Evolutionary conservation across 2,329 filamentous ascomycete genomes (phyloP), one percentile per base, ranked within the genome.

Genomic region (Rhexocercosporidium sp.): DNA sequence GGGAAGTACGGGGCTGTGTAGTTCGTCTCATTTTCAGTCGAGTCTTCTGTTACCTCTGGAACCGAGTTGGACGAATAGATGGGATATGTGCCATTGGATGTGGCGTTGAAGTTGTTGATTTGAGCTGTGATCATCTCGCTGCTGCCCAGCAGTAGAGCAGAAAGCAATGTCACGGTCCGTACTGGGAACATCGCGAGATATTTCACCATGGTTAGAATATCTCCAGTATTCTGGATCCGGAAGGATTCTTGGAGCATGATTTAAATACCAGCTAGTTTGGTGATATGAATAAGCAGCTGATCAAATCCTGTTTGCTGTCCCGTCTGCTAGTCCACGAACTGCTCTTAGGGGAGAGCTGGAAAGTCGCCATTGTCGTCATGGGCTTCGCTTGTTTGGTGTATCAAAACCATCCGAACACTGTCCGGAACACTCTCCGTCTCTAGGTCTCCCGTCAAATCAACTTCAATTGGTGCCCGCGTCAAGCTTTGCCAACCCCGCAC

Each of bases 1-100:
- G 71, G 70, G 44, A 73, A 73, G 37, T 69, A 70, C 20, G 69
- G 68, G 3, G 69, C 65, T 16, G 25, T 68, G 62, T 70, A 71
- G 51, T 70, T 70, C 8, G 37, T 14, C 16, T 71, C 69, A 61
- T 66, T 66, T 16, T 70, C 68, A 7, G 57, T 57, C 7, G 68
- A 64, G 47, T 68, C 34, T 47, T n/a, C 29, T 3, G 44, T 68
- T 7, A 70, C 60, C 25, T 6, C 29, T 12, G 68, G 68, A 44
- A 66, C 62, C n/a, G 61, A 64, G 29, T 65, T 39, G 1, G 68
- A 70, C 14, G 51, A 59, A 56, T 65, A 65, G 1, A 65, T 44
- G 47, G 41, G 62, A 11, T 39, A 65, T 12, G 62, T 53, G 22
- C 54, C 63, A 46, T 54, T 60, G 6, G 63, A 37, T 6, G 63